A percentile compares a stretch with the other conserved stretches of the same genome.
These are phyloP conservation scores for Penicillium argentinense DNA, from an alignment of 495 filamentous ascomycete genomes.

Conservation along the genomic window DNA sequence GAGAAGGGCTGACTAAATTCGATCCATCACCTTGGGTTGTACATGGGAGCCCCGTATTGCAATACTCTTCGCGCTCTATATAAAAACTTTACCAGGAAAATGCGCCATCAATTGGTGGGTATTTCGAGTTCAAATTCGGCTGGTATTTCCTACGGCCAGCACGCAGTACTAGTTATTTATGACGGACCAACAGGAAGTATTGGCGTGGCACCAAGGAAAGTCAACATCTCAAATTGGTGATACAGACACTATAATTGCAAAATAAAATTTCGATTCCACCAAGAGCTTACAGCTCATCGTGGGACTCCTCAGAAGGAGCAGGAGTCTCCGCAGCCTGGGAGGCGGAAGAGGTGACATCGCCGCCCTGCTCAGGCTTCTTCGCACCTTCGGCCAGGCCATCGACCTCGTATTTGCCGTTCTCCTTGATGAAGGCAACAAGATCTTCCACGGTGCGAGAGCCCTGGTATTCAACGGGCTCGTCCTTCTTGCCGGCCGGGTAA, in stretches of 20 bases:
- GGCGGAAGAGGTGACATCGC: slow-evolving; percentile 24
- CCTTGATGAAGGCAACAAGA: slow-evolving; percentile 87
- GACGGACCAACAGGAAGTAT: too few species aligned
- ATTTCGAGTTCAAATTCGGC: too few species aligned
- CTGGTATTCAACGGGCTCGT: slow-evolving; percentile 77
- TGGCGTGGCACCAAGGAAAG: too few species aligned
- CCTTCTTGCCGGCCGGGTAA: slow-evolving; percentile 88
- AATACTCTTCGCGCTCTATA: too few species aligned
- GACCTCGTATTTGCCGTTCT: slow-evolving; percentile 87
- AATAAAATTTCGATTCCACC: slow-evolving; percentile 20
- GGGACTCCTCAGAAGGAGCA: slow-evolving; percentile 30
- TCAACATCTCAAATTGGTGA: slow-evolving; percentile 15
- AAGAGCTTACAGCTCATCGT: slow-evolving; percentile 45
- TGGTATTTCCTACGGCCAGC: too few species aligned
- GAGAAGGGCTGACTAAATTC: slow-evolving; percentile 11
- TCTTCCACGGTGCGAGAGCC: slow-evolving; percentile 92
- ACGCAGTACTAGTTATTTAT: too few species aligned
- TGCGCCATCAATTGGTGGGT: too few species aligned
- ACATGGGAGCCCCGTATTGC: too few species aligned
- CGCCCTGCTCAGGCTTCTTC: slow-evolving; percentile 36
- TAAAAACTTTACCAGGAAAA: too few species aligned
- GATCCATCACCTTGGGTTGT: too few species aligned
- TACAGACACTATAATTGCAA: slow-evolving; percentile 17
- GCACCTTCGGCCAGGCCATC: slow-evolving; percentile 56
- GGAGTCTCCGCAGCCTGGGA: slow-evolving; percentile 29